Conservation (phyloP, 805 yeast species). For the Priceomyces melissophilus region DNA sequence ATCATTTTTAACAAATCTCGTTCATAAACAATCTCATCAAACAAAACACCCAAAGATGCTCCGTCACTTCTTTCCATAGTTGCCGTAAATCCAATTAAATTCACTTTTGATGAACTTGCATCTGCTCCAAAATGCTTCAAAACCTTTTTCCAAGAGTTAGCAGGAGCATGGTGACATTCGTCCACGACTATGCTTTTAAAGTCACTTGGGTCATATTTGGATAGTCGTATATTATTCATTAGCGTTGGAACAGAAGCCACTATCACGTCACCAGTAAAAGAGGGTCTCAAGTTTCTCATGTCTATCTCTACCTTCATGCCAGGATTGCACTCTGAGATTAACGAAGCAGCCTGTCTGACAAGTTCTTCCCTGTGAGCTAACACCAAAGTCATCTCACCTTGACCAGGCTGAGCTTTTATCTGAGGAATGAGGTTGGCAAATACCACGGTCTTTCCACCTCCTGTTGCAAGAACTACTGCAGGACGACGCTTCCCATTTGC, state of each 20-base stretch:
- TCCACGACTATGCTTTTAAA: slow-evolving; percentile 77
- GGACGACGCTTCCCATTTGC: slow-evolving; percentile 48
- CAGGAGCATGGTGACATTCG: slow-evolving; percentile 91
- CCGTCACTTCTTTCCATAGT: slow-evolving; percentile 80
- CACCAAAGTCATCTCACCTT: slow-evolving; percentile 48
- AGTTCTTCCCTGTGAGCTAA: slow-evolving; percentile 82
- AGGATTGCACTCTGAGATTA: slow-evolving; percentile 49
- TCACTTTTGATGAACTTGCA: slow-evolving; percentile 38
- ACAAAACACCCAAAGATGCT: slow-evolving; percentile 49
- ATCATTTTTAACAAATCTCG: slow-evolving; percentile 65
- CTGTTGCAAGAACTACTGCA: slow-evolving; percentile 87
- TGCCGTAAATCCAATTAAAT: slow-evolving; percentile 83
- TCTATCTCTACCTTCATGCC: slow-evolving; percentile 57
- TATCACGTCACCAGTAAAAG: slow-evolving; percentile 54
- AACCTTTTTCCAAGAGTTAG: slow-evolving; percentile 59
- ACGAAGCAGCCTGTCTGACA: slow-evolving; percentile 61
- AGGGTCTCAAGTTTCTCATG: slow-evolving; percentile 53
- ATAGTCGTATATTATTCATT: slow-evolving; percentile 42
- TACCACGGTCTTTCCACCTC: slow-evolving; percentile 90
- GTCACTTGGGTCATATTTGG: slow-evolving; percentile 51
- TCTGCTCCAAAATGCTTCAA: slow-evolving; percentile 56
- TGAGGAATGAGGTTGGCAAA: slow-evolving; percentile 56
- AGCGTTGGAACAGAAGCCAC: slow-evolving; percentile 78
- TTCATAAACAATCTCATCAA: slow-evolving; percentile 75
- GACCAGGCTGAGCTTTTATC: slow-evolving; percentile 20